Evolutionary conservation across 1,284 basidiomycete species (phyloP), one percentile per base, ranked within the genome.

Genomic region (Cryptococcus sp.): DNA sequence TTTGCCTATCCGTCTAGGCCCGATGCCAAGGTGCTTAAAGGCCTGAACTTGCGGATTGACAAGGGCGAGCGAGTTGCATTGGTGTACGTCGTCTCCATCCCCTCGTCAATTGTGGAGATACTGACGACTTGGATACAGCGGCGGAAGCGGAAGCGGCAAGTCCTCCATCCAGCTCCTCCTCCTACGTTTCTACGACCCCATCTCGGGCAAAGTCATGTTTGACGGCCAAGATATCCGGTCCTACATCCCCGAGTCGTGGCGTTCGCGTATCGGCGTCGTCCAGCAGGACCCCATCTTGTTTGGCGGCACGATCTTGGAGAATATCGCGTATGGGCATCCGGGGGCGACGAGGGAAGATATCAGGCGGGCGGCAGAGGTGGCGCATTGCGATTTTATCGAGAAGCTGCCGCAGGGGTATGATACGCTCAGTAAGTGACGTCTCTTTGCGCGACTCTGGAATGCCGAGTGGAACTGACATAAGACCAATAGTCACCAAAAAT

Each of bases 1-100:
- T 97, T 98, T 80, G 86, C 81, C 68, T 98, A 98, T 71, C 95
- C 95, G 1, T 88, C 91, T 1, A 87, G 95, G 33, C 90, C 90
- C 0, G 82, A 85, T 46, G 87, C 94, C 2, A 85, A 84, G 39
- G 89, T 97, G 43, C 83, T 96, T 61, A 86, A 91, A 68, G 85
- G 86, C 42, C 68, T 81, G 53, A 76, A 69, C 54, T 71, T 79
- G 35, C 69, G 75, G 13, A 79, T 82, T 52, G 75, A 79, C 43
- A 72, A 72, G 20, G 81, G 80, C 9, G 77, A 78, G 57, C 68
- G 77, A 35, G 71, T 78, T 0, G 78, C 78, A 3, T 69, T 82
- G 6, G 78, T 79, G 66, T 70, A 40, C 54, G 68, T 59, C 4
- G 33, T 40, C 18, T 21, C 5, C 24, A 8, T 9, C 21, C 33